Evolutionary conservation across 1,284 basidiomycete species (phyloP).

Genomic region (Leccinum solheimii): DNA sequence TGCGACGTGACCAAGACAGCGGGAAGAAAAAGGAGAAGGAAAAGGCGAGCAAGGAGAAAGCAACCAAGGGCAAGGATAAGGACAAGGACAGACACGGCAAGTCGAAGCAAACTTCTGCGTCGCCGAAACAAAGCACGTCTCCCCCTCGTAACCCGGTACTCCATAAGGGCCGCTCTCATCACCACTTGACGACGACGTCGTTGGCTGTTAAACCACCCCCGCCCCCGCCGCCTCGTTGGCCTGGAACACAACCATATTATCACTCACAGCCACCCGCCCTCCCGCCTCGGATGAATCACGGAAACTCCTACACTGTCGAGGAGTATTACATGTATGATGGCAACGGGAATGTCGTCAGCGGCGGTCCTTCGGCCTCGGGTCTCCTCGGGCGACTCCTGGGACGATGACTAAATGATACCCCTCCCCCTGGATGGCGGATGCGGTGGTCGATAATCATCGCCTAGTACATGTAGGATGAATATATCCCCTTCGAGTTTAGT

Average conservation of each 20-base stretch:
- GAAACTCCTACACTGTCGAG: neutral
- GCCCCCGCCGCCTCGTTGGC: neutral
- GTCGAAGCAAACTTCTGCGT: conserved; percentile 1
- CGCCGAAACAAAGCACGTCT: neutral
- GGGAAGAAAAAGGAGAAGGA: conserved; percentile 23
- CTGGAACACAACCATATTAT: neutral
- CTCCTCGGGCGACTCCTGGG: conserved; percentile 26
- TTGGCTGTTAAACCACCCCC: neutral
- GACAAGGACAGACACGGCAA: conserved; percentile 19
- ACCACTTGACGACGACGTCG: conserved; percentile 3
- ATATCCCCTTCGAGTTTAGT: neutral
- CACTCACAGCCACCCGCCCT: conserved; percentile 2
- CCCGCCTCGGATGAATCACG: conserved; percentile 24
- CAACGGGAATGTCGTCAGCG: neutral
- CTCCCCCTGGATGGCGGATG: neutral
- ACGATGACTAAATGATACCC: conserved; percentile 9
- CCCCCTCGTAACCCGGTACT: conserved; percentile 1
- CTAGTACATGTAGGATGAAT: neutral
- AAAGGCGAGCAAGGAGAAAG: conserved; percentile 20
- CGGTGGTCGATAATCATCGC: neutral
- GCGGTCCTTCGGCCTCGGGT: conserved; percentile 10
- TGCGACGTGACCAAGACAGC: conserved; percentile 8
- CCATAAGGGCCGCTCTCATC: conserved; percentile 16
- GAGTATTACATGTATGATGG: conserved; percentile 2
- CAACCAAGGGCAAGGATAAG: conserved; percentile 15